Conservation (phyloP, 345 rosid genomes). For the Brassica juncea region DNA sequence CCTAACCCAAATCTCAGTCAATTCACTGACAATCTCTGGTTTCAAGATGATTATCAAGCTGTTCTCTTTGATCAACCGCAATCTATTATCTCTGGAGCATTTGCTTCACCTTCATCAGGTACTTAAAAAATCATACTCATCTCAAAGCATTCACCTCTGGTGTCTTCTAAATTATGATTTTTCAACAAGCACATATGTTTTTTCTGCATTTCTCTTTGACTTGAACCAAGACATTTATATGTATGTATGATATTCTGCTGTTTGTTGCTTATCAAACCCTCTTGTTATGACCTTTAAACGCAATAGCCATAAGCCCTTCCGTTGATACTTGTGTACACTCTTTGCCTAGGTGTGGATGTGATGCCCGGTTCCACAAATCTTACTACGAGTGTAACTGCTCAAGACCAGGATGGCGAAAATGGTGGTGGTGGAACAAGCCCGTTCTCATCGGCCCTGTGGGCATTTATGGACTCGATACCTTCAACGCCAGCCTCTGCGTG, state of each 20-base stretch:
- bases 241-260: conserved; percentile 11
- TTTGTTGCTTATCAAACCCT: conserved; percentile 10
- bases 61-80: conserved; percentile 31
- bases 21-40: conserved; percentile 20
- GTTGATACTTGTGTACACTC: conserved; percentile 26
- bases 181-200: background rate
- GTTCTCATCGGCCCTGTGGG: conserved; percentile 74
- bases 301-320: conserved; percentile 2
- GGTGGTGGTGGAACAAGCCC: conserved; percentile 40
- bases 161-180: background rate
- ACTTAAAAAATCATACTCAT: conserved; percentile 21
- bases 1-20: conserved; percentile 14
- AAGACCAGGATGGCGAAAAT: conserved; percentile 20
- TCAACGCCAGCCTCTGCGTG: conserved; percentile 87
- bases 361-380: conserved; percentile 26
- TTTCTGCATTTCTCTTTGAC: background rate
- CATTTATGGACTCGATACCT: conserved; percentile 86
- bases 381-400: conserved; percentile 6
- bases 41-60: conserved; percentile 25
- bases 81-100: conserved; percentile 21
- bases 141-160: conserved; percentile 7
- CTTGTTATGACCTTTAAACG: conserved; percentile 2
- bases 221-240: conserved; percentile 1
- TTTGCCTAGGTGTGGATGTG: conserved; percentile 40
- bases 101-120: conserved; percentile 36